These are phyloP conservation scores for Nicotiana paniculata DNA, from an alignment of 257 asterid genomes.

Conservation along the genomic window DNA sequence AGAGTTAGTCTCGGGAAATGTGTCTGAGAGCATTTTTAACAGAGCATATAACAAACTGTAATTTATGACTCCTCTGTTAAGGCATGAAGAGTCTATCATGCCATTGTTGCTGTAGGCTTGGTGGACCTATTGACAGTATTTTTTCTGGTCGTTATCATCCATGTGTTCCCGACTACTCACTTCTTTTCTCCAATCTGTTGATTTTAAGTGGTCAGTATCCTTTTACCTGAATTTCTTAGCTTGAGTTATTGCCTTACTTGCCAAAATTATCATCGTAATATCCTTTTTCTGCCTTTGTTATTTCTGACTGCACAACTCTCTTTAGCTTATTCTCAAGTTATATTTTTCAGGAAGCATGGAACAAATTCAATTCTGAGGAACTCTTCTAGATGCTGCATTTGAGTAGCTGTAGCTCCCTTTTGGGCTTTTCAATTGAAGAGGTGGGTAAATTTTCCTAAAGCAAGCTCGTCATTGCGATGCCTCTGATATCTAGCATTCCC, in stretches of 20 bases:
- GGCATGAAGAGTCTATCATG: not conserved
- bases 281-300: slow-evolving; percentile 2
- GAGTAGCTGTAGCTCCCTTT: slow-evolving; percentile 15
- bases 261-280: not conserved
- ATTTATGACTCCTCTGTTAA: not conserved
- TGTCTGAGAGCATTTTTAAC: too few species aligned
- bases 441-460: slow-evolving; percentile 6
- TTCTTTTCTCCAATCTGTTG: not conserved
- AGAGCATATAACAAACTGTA: too few species aligned
- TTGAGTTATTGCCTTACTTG: not conserved
- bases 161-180: not conserved
- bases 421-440: slow-evolving; percentile 18
- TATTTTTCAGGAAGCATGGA: slow-evolving; percentile 85
- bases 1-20: too few species aligned
- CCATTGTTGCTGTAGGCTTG: not conserved
- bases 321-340: not conserved
- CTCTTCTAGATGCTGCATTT: slow-evolving; percentile 52
- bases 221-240: not conserved
- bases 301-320: not conserved
- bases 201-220: not conserved
- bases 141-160: not conserved
- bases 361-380: slow-evolving; percentile 98
- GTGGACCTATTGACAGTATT: not conserved
- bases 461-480: not conserved
- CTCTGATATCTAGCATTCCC: slow-evolving; percentile 21